These are phyloP conservation scores for Phytopythium vexans DNA, from an alignment of 352 stramenopile species.

Conservation along the genomic window DNA sequence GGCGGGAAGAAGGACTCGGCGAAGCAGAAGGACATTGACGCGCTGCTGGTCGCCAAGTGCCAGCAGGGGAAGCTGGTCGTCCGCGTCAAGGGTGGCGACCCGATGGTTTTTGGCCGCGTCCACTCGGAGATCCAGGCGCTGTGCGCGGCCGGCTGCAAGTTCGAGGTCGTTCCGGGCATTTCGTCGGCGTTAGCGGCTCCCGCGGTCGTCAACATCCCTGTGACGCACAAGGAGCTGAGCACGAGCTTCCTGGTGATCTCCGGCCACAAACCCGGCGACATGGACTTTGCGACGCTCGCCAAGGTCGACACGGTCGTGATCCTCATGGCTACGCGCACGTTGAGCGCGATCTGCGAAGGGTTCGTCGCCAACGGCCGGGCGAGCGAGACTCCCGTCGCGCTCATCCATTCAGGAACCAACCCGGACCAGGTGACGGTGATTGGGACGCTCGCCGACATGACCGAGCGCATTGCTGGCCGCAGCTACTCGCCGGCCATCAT, in stretches of 20 bases:
- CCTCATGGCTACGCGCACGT: slow-evolving; percentile 58
- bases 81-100: slow-evolving; percentile 65
- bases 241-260: slow-evolving; percentile 64
- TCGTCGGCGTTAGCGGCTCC: slow-evolving; percentile 62
- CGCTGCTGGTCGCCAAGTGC: slow-evolving; percentile 51
- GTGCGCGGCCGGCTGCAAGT: slow-evolving; percentile 36
- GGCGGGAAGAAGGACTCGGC: slow-evolving; percentile 65
- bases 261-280: slow-evolving; percentile 62
- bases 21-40: slow-evolving; percentile 66
- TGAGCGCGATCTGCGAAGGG: slow-evolving; percentile 34
- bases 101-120: slow-evolving; percentile 72
- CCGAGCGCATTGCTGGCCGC: slow-evolving; percentile 31
- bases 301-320: slow-evolving; percentile 55
- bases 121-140: slow-evolving; percentile 69
- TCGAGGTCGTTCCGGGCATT: slow-evolving; percentile 67
- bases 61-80: slow-evolving; percentile 52
- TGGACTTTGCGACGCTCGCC: slow-evolving; percentile 51
- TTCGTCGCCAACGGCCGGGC: slow-evolving; percentile 39
- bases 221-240: slow-evolving; percentile 70
- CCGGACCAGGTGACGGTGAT: slow-evolving; percentile 53
- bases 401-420: slow-evolving; percentile 61
- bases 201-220: slow-evolving; percentile 53
- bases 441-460: slow-evolving; percentile 49
- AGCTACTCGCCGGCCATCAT: slow-evolving; percentile 77
- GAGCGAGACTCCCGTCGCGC: slow-evolving; percentile 41